Conservation (phyloP, 2,329 filamentous ascomycete genomes). For the Cercospora berteroae region DNA sequence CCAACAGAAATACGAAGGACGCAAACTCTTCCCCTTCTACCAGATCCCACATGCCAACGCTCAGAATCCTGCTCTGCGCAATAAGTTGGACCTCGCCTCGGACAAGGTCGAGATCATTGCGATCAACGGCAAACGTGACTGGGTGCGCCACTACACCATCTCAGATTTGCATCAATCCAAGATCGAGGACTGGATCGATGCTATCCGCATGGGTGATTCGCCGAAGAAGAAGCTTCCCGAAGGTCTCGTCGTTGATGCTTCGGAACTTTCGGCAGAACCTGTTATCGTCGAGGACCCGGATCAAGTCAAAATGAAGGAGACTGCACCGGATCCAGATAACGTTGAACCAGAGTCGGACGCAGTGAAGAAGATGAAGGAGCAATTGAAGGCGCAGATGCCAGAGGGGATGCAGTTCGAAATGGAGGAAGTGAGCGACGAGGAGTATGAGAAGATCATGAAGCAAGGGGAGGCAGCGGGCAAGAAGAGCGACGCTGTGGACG, state of each 20-base stretch:
- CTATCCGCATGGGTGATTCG: constrained; percentile 85
- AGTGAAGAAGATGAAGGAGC: constrained; percentile 25
- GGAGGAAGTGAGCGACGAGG: constrained; percentile 38
- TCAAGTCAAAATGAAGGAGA: constrained; percentile 17
- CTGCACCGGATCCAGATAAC: constrained; percentile 11
- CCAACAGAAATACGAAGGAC: constrained; percentile 69
- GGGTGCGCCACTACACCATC: constrained; percentile 74
- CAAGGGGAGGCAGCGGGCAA: constrained; percentile 22
- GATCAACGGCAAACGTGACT: constrained; percentile 78
- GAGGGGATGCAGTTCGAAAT: constrained; percentile 37
- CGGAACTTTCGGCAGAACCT: constrained; percentile 29
- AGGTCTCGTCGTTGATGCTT: constrained; percentile 38
- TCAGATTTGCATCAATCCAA: constrained; percentile 55
- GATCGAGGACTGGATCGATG: constrained; percentile 84
- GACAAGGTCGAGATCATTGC: constrained; percentile 70
- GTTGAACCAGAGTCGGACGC: constrained; percentile 12
- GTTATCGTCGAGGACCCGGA: constrained; percentile 27
- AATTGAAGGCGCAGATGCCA: constrained; percentile 31
- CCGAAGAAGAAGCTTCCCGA: constrained; percentile 69
- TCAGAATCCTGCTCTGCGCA: constrained; percentile 56
- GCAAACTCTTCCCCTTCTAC: constrained; percentile 79
- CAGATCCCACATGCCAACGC: constrained; percentile 64
- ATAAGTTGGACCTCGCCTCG: constrained; percentile 59
- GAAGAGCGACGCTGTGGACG: constrained; percentile 11
- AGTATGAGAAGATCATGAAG: constrained; percentile 35